Conservation (phyloP, 2,329 filamentous ascomycete species). For the Diplodia mutila region DNA sequence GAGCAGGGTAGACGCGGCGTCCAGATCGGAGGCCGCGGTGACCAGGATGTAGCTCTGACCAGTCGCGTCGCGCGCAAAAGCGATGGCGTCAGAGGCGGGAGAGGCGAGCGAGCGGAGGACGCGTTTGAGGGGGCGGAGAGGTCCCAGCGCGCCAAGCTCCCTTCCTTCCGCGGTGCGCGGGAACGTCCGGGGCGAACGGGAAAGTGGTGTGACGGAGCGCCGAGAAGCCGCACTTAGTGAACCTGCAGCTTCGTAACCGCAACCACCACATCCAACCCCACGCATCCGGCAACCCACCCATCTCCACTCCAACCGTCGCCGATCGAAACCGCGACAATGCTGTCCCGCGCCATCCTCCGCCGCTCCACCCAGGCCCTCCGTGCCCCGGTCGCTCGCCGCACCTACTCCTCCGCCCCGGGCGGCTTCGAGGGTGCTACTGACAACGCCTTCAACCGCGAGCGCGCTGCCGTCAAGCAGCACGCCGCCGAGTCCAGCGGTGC, state of each 20-base stretch:
- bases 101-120: neutral
- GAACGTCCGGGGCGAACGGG: constrained; percentile 5
- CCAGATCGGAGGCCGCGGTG: neutral
- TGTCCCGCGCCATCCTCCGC: constrained; percentile 38
- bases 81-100: constrained; percentile 22
- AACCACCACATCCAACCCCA: neutral
- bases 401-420: constrained; percentile 66
- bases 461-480: constrained; percentile 87
- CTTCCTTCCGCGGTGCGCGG: too few relatives aligned
- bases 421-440: constrained; percentile 65
- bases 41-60: neutral
- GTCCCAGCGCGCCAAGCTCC: constrained; percentile 3
- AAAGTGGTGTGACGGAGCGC: constrained; percentile 21
- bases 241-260: constrained; percentile 21
- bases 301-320: constrained; percentile 31
- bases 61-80: constrained; percentile 15
- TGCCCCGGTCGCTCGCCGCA: constrained; percentile 66
- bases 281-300: constrained; percentile 25
- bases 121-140: neutral
- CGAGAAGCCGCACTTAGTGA: constrained; percentile 1
- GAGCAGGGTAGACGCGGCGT: neutral
- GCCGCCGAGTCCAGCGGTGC: constrained; percentile 81
- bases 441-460: constrained; percentile 93
- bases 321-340: constrained; percentile 36
- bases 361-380: constrained; percentile 54